Conservation (phyloP, 2,329 filamentous ascomycete genomes). For the Dryadomyces quercus-mongolicae region DNA sequence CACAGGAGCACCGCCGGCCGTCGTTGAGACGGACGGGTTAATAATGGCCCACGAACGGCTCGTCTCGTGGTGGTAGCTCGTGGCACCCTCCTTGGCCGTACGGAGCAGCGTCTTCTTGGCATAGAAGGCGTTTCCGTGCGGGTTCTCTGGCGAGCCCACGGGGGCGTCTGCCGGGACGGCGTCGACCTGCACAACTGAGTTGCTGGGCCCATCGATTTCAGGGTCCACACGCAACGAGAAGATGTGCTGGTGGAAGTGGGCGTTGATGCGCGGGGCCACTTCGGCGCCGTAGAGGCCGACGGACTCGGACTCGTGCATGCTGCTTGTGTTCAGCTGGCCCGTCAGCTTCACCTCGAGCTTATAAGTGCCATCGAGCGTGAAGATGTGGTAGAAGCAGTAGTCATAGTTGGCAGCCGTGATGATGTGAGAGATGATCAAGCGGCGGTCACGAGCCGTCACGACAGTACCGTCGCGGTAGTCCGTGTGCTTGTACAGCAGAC, state of each 20-base stretch:
- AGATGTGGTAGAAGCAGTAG: constrained; percentile 36
- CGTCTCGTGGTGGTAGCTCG: constrained; percentile 71
- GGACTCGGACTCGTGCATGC: constrained; percentile 68
- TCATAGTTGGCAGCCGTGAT: constrained; percentile 97
- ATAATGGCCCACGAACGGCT: constrained; percentile 81
- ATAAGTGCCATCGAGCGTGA: constrained; percentile 69
- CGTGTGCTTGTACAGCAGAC: constrained; percentile 87
- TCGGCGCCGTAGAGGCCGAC: constrained; percentile 82
- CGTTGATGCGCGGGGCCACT: constrained; percentile 83
- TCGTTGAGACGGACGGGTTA: constrained; percentile 73
- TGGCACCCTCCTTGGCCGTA: constrained; percentile 56
- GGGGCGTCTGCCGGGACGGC: constrained; percentile 58
- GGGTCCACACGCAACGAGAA: constrained; percentile 85
- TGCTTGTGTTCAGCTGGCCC: constrained; percentile 84
- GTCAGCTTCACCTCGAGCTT: constrained; percentile 88
- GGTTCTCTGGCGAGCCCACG: constrained; percentile 71
- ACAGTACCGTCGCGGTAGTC: constrained; percentile 84
- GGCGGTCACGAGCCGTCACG: constrained; percentile 74
- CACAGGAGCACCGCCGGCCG: constrained; percentile 71
- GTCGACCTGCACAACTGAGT: constrained; percentile 78
- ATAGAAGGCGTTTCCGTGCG: constrained; percentile 82
- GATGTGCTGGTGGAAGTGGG: constrained; percentile 91
- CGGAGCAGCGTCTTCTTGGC: constrained; percentile 71
- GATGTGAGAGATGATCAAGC: constrained; percentile 78
- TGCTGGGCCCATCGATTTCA: constrained; percentile 64